Evolutionary conservation across 78 protist genomes (phyloP).

Genomic region (Capsaspora owczarzaki): DNA sequence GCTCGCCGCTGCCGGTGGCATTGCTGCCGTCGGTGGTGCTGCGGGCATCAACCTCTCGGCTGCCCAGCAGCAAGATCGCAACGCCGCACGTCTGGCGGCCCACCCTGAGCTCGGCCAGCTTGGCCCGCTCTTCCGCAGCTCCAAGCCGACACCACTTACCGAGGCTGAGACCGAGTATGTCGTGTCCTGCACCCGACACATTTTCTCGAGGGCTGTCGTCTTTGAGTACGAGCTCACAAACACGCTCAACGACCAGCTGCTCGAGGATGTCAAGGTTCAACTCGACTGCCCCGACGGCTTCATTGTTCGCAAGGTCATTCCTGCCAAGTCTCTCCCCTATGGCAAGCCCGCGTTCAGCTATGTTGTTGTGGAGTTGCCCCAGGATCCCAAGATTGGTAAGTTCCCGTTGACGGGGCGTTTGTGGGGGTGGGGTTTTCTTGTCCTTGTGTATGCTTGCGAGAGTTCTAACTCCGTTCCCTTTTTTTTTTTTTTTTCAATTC

Average conservation of each 20-base stretch:
- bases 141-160: constrained; percentile 62
- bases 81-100: too few relatives aligned
- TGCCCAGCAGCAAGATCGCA: too few relatives aligned
- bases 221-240: constrained; percentile 77
- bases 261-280: constrained; percentile 61
- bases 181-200: constrained; percentile 77
- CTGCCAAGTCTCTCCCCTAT: background rate
- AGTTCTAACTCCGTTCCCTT: too few relatives aligned
- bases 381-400: too few relatives aligned
- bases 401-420: too few relatives aligned
- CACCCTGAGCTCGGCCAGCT: too few relatives aligned
- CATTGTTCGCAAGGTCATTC: background rate
- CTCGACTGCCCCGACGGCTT: constrained; percentile 17
- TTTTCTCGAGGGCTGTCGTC: constrained; percentile 62
- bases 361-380: constrained; percentile 19
- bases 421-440: too few relatives aligned
- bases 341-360: background rate
- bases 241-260: constrained; percentile 73
- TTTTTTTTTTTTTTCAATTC: too few relatives aligned
- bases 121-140: constrained; percentile 11
- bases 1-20: too few relatives aligned
- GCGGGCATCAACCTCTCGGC: too few relatives aligned
- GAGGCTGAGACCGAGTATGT: constrained; percentile 90
- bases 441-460: too few relatives aligned
- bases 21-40: too few relatives aligned